Conservation (phyloP, 371 early-diverging fungal genomes). For the Fennellomyces sp. region DNA sequence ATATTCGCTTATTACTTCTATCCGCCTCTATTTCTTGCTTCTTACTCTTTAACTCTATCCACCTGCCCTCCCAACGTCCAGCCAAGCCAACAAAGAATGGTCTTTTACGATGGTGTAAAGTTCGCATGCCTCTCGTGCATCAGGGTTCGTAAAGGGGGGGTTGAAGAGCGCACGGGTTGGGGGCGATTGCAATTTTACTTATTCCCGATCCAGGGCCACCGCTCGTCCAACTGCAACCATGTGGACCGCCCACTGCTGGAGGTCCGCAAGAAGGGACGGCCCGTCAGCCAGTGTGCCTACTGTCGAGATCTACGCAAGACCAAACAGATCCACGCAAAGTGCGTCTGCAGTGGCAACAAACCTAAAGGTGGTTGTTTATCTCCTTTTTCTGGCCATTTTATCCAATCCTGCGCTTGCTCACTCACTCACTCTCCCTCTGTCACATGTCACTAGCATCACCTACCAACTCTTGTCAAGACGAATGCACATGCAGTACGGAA, state of each 20-base stretch:
- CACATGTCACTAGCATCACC: too few relatives aligned
- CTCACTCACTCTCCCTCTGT: too few relatives aligned
- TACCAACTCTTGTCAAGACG: neutral
- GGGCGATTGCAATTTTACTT: conserved; percentile 2
- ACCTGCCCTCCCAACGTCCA: neutral
- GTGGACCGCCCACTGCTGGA: conserved; percentile 55
- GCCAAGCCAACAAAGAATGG: conserved; percentile 1
- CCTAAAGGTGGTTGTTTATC: neutral
- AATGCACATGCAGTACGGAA: neutral
- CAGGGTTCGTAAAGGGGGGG: conserved; percentile 18
- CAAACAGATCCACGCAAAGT: conserved; percentile 77
- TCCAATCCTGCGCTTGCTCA: neutral
- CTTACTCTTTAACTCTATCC: neutral
- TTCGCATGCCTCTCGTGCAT: conserved; percentile 32
- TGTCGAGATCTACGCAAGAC: conserved; percentile 79
- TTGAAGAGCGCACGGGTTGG: conserved; percentile 2
- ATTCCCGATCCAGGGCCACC: conserved; percentile 19
- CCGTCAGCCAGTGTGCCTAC: conserved; percentile 76
- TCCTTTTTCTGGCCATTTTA: neutral
- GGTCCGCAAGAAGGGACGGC: conserved; percentile 80
- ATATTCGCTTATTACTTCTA: conserved; percentile 3
- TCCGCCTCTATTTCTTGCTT: conserved; percentile 1
- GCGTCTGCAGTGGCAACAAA: conserved; percentile 61
- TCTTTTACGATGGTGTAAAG: conserved; percentile 29
- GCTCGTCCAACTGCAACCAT: conserved; percentile 26